phyloP scores from a whole-genome alignment of 2,329 filamentous ascomycete genomes.

The Coniochaeta hoffmannii region DNA sequence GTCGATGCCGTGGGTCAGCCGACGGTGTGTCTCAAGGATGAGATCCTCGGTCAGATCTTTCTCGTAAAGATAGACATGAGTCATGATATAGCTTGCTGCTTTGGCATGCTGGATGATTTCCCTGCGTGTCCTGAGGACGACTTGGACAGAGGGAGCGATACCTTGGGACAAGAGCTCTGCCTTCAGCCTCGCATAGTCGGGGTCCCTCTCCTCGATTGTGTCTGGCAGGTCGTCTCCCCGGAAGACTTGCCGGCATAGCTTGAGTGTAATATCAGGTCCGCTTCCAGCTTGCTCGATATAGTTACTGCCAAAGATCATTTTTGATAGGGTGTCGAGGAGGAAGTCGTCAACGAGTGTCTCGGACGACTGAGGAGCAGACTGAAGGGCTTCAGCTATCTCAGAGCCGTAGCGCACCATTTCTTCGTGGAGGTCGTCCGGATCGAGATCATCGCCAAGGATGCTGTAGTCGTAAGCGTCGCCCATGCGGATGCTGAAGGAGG shows the following conservation, averaged over 20 bases:
- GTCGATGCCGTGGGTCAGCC: conserved; percentile 12
- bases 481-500: neutral
- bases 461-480: neutral
- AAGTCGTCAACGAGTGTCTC: neutral
- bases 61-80: conserved; percentile 4
- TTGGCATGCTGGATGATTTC: neutral
- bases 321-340: neutral
- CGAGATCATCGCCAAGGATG: neutral
- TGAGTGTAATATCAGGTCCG: neutral
- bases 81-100: conserved; percentile 8
- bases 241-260: neutral
- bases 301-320: neutral
- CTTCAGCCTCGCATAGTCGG: neutral
- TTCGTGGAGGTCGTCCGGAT: neutral
- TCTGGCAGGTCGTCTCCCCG: neutral
- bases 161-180: neutral
- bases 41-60: conserved; percentile 12
- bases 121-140: neutral
- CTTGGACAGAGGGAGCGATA: neutral
- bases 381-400: neutral
- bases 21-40: conserved; percentile 16
- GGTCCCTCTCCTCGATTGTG: neutral
- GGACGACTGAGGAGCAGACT: neutral
- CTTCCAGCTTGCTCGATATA: neutral
- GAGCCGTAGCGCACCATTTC: neutral